Conservation (phyloP, 176 grass and related monocot species). For the Aegilops tauschii region DNA sequence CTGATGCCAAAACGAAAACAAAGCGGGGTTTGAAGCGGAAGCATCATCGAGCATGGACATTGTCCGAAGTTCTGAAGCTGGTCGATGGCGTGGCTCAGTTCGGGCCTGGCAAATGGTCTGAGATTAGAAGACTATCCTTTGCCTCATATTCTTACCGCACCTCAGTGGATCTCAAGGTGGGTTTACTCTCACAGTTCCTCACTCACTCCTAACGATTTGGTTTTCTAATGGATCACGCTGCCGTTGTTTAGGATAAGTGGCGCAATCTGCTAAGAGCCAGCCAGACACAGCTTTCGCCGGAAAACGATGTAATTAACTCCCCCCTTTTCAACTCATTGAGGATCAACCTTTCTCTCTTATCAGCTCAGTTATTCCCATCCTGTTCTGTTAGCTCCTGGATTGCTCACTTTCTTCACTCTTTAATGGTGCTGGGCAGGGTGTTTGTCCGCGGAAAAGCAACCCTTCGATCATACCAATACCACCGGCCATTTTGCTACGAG, state of each 20-base stretch:
- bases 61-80: constrained; percentile 84
- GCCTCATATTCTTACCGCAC: constrained; percentile 93
- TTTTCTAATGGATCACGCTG: constrained; percentile 11
- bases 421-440: constrained; percentile 43
- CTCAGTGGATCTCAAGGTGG: constrained; percentile 96
- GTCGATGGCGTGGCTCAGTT: constrained; percentile 89
- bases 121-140: constrained; percentile 84
- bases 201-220: neutral
- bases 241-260: constrained; percentile 85
- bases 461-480: constrained; percentile 77
- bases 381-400: neutral
- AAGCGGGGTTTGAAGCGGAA: constrained; percentile 57
- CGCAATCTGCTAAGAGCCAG: constrained; percentile 92
- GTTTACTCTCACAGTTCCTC: constrained; percentile 14
- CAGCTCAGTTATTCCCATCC: neutral
- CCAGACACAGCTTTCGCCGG: constrained; percentile 48
- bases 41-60: constrained; percentile 96
- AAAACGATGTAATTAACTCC: constrained; percentile 59
- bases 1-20: constrained; percentile 37
- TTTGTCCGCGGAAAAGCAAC: constrained; percentile 57
- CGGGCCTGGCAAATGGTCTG: constrained; percentile 95
- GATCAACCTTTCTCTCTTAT: neutral
- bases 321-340: neutral
- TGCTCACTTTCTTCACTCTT: neutral
- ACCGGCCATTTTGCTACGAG: constrained; percentile 62